Evolutionary conservation across 768 basidiomycete genomes (phyloP), one percentile per base, ranked within the genome.

Genomic region (Leccinum incarnatum): DNA sequence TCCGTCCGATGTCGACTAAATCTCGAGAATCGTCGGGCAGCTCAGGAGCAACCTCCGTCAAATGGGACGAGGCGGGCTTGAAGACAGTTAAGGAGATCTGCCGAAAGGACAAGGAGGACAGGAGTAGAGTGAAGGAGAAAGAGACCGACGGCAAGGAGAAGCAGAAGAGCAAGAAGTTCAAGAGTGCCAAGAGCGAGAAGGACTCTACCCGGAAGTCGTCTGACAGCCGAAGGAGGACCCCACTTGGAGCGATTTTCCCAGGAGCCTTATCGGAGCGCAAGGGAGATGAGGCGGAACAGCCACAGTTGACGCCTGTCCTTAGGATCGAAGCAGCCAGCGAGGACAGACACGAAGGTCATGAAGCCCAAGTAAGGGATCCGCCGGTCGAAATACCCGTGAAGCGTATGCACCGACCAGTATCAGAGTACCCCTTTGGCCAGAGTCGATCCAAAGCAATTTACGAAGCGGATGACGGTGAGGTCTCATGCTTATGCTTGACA

Each of bases 171-270:
- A 72, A 65, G 62, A 73, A 59, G 42, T 59, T 70, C 65, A 65
- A 75, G 67, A 65, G 59, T 36, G 56, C 29, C 65, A 65, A 75
- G 66, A 65, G 59, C 32, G 57, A 37, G 48, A 66, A 61, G 62
- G 64, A 74, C 10, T 76, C 74, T 30, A 82, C 80, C 56, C 75
- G 77, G 52, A 72, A 76, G 45, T 77, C 73, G 4, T 74, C 74
- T 7, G 87, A 87, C 60, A 81, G 78, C 21, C 75, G 83, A 62
- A 78, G 75, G 64, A 74, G 87, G 59, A 82, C 80, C 8, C 76
- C 83, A 0, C 66, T 91, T 30, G 73, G 75, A 10, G 81, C 84
- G 32, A 76, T 92, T 45, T 91, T 91, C 74, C 82, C 85, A 0
- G 79, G 80, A 21, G 60, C 62, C 5, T 50, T 54, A 2, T 62